Evolutionary conservation across 164 flowering plant genomes (phyloP), one percentile per base, ranked within the genome.

Genomic region (Piper betle): DNA sequence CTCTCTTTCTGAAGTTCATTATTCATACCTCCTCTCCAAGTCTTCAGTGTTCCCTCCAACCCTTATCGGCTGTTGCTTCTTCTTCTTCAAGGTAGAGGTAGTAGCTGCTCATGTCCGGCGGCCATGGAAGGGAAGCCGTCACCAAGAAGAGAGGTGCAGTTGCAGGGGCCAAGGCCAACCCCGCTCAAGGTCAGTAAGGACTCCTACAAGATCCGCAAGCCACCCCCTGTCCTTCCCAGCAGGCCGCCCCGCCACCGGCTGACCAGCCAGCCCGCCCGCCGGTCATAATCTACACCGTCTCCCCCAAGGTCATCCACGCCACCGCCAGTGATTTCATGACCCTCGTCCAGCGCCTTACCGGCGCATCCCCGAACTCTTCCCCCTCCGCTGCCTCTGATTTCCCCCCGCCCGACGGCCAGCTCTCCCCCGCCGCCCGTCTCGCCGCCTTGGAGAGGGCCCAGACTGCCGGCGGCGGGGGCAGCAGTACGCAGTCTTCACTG

Each of bases 111-210:
- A 43, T 43, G 50, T 43, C 50, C 50, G 50, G 50, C n/a, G 8
- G 12, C 50, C 50, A 43, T 43, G 50, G 50, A 43, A 2, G 58
- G 53, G 37, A 62, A 55, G 25, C 73, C 76, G 12, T 72, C 85
- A 4, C 71, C 75, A 7, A 74, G 78, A 39, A 74, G 69, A 42
- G 84, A 76, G 60, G 71, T 87, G 18, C 87, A 78, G n/a, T n/a
- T n/a, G n/a, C n/a, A n/a, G 54, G 96, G 96, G 39, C 87, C 91
- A 0, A 79, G 93, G 0, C 96, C 96, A 0, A 0, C 91, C 0
- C 85, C 87, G 0, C 88, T 88, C 54, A 72, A 63, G 18, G 72
- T 88, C 75, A 60, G 69, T 9, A 41, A 41, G 43, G 43, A 41
- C 6, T 41, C 43, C 4, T 41, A 41, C 43, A 41, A 4, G 43